These are phyloP conservation scores for Barbatosphaeria neglecta DNA, from an alignment of 495 filamentous ascomycete species.

Conservation along the genomic window DNA sequence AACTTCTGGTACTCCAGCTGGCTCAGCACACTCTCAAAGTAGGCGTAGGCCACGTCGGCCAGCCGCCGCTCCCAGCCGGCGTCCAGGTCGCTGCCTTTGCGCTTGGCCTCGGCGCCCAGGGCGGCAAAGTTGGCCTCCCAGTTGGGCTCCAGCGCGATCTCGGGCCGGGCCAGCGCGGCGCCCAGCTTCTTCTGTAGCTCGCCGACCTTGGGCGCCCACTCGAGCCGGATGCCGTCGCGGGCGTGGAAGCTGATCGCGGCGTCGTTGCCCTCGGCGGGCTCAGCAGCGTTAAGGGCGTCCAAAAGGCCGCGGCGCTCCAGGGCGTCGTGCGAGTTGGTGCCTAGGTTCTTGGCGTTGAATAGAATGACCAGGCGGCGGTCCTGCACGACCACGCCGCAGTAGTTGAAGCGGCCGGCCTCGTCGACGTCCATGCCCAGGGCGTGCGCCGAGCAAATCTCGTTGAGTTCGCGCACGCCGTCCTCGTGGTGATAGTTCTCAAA, in stretches of 20 bases:
- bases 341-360: slow-evolving; percentile 30
- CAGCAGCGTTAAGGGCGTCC: slow-evolving; percentile 30
- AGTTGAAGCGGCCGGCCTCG: slow-evolving; percentile 24
- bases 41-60: slow-evolving; percentile 20
- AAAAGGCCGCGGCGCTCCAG: slow-evolving; percentile 22
- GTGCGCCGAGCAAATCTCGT: slow-evolving; percentile 31
- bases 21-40: slow-evolving; percentile 27
- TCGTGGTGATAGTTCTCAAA: slow-evolving; percentile 20
- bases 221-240: slow-evolving; percentile 28
- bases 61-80: slow-evolving; percentile 33
- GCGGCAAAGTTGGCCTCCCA: slow-evolving; percentile 38
- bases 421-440: slow-evolving; percentile 35
- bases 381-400: slow-evolving; percentile 31
- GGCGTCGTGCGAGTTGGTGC: slow-evolving; percentile 30
- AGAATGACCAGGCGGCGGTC: slow-evolving; percentile 36
- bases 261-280: slow-evolving; percentile 12
- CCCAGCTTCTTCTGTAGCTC: slow-evolving; percentile 22
- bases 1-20: slow-evolving; percentile 27
- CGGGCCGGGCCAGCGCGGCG: slow-evolving; percentile 22
- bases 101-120: slow-evolving; percentile 20
- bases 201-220: slow-evolving; percentile 29
- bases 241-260: slow-evolving; percentile 29
- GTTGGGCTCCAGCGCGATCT: slow-evolving; percentile 28
- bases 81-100: slow-evolving; percentile 10
- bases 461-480: slow-evolving; percentile 32